A percentile compares a stretch with the other conserved stretches of the same genome.
Conservation (phyloP, 257 asterid species). For the Lantana camara region DNA sequence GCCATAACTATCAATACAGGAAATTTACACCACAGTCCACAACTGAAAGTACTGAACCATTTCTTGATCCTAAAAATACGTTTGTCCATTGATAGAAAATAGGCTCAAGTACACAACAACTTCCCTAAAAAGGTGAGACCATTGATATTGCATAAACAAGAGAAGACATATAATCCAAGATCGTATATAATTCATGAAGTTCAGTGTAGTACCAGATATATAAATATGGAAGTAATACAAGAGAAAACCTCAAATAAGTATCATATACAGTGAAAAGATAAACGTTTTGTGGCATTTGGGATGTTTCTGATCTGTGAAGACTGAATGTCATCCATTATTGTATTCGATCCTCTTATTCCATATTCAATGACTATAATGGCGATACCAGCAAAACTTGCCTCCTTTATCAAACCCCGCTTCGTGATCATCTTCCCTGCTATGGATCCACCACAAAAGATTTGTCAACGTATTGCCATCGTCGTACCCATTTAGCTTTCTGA, state of each 20-base stretch:
- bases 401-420: constrained; percentile 39
- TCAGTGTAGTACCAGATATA: no score
- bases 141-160: no score
- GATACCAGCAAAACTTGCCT: constrained; percentile 62
- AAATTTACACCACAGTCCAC: no score
- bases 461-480: constrained; percentile 87
- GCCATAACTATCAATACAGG: no score
- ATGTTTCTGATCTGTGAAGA: neutral
- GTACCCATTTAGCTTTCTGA: constrained; percentile 52
- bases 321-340: neutral
- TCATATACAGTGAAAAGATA: neutral
- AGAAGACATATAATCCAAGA: no score
- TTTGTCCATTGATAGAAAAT: no score
- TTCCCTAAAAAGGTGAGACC: no score
- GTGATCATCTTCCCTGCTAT: constrained; percentile 55
- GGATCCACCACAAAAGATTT: constrained; percentile 93
- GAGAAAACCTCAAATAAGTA: constrained; percentile 3
- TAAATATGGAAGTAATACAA: neutral
- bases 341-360: neutral
- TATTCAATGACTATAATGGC: constrained; percentile 67
- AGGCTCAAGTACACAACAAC: no score
- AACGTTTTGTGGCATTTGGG: neutral
- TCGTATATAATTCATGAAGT: no score
- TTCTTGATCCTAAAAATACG: no score
- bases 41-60: no score